Conservation (phyloP, 106 monocot genomes). For the Ottelia alismoides region DNA sequence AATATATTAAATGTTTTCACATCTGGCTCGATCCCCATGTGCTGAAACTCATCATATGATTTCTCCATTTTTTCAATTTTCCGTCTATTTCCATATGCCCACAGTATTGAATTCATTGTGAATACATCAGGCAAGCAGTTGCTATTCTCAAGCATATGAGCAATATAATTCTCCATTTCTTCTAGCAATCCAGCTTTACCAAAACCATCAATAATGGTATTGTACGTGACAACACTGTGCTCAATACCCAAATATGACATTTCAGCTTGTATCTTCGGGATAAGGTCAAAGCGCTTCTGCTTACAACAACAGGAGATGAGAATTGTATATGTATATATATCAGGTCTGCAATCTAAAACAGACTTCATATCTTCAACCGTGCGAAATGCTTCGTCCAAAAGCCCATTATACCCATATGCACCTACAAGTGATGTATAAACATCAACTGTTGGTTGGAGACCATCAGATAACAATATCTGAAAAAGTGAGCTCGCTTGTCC, state of each 20-base stretch:
- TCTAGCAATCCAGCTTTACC: constrained; percentile 69
- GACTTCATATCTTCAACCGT: constrained; percentile 84
- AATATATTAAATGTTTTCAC: constrained; percentile 78
- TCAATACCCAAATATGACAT: constrained; percentile 73
- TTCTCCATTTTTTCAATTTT: constrained; percentile 64
- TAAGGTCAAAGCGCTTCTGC: constrained; percentile 40
- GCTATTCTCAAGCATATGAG: constrained; percentile 60
- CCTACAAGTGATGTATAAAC: constrained; percentile 86
- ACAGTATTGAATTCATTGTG: constrained; percentile 76
- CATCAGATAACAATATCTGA: constrained; percentile 65
- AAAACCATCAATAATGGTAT: constrained; percentile 79
- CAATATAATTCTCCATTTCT: constrained; percentile 62
- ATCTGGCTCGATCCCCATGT: constrained; percentile 78
- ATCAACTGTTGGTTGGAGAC: constrained; percentile 67
- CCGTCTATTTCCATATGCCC: constrained; percentile 54
- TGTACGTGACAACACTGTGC: constrained; percentile 56
- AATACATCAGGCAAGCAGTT: constrained; percentile 52
- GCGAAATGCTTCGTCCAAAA: constrained; percentile 48
- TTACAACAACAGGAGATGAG: constrained; percentile 64
- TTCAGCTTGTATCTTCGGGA: constrained; percentile 43
- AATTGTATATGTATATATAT: constrained; percentile 67
- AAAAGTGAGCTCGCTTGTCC: constrained; percentile 57
- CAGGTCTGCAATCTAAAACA: constrained; percentile 61
- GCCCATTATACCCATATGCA: constrained; percentile 52
- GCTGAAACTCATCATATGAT: constrained; percentile 67